Conservation (phyloP, 371 early-diverging fungal species). For the Mortierella sp. region DNA sequence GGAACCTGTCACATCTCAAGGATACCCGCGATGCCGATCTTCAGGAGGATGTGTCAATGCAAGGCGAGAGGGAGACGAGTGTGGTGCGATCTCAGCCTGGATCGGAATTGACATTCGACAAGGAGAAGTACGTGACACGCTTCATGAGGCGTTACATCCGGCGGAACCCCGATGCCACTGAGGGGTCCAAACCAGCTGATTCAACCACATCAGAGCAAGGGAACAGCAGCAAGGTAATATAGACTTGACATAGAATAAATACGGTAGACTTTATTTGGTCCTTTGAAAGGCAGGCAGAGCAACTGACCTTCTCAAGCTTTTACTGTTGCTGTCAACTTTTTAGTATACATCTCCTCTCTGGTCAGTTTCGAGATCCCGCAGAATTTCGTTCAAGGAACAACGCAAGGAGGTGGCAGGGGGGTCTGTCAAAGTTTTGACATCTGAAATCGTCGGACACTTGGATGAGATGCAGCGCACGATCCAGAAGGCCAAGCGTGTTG, state of each 20-base stretch:
- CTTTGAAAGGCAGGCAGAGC: not conserved
- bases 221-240: slow-evolving; percentile 38
- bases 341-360: slow-evolving; percentile 42
- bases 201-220: not conserved
- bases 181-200: not conserved
- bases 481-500: slow-evolving; percentile 36
- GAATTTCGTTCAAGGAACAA: slow-evolving; percentile 23
- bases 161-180: not conserved
- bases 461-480: slow-evolving; percentile 31
- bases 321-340: not conserved
- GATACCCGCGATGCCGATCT: slow-evolving; percentile 18
- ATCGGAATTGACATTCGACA: not conserved
- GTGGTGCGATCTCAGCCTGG: not conserved
- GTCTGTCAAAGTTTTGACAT: slow-evolving; percentile 4
- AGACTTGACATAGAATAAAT: slow-evolving; percentile 16
- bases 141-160: slow-evolving; percentile 34
- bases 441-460: slow-evolving; percentile 30
- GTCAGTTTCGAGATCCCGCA: slow-evolving; percentile 28
- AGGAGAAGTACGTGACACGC: slow-evolving; percentile 36
- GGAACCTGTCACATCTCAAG: slow-evolving; percentile 40
- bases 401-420: not conserved
- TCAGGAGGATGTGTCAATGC: not conserved
- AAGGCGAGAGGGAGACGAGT: not conserved
- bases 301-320: not conserved
- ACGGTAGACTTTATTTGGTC: not conserved